Conservation (phyloP, 2,329 filamentous ascomycete species). For the Arthrobotrys conoides region DNA sequence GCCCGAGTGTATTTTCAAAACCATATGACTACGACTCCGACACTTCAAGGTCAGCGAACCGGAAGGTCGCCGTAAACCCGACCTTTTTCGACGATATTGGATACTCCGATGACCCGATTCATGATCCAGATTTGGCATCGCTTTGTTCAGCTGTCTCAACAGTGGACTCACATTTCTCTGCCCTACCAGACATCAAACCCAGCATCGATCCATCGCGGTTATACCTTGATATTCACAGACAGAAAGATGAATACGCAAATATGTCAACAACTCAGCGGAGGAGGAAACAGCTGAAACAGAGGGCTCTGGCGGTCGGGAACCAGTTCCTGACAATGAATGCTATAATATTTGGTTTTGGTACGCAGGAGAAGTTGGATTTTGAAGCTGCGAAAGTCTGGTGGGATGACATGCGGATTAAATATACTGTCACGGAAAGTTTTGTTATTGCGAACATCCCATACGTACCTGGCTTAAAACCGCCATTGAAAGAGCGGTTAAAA, state of each 20-base stretch:
- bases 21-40: conserved; percentile 21
- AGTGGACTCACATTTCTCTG: conserved; percentile 55
- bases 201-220: conserved; percentile 48
- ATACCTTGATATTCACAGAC: conserved; percentile 48
- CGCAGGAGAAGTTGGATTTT: conserved; percentile 53
- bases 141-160: conserved; percentile 51
- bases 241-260: conserved; percentile 50
- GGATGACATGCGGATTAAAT: conserved; percentile 57
- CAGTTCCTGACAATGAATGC: conserved; percentile 59
- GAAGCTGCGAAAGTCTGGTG: conserved; percentile 59
- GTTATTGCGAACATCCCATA: conserved; percentile 55
- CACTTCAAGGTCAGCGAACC: conserved; percentile 18
- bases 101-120: conserved; percentile 37
- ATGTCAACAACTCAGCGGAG: conserved; percentile 39
- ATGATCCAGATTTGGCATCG: conserved; percentile 40
- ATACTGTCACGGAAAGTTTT: conserved; percentile 58
- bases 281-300: conserved; percentile 39
- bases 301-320: conserved; percentile 46
- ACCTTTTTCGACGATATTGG: conserved; percentile 52
- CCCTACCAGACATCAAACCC: conserved; percentile 48
- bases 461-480: conserved; percentile 54
- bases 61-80: conserved; percentile 55
- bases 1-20: conserved; percentile 38
- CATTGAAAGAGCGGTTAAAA: conserved; percentile 70
- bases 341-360: conserved; percentile 58